phyloP scores from a whole-genome alignment of 2,329 filamentous ascomycete species.

The Penicillium sp. region DNA sequence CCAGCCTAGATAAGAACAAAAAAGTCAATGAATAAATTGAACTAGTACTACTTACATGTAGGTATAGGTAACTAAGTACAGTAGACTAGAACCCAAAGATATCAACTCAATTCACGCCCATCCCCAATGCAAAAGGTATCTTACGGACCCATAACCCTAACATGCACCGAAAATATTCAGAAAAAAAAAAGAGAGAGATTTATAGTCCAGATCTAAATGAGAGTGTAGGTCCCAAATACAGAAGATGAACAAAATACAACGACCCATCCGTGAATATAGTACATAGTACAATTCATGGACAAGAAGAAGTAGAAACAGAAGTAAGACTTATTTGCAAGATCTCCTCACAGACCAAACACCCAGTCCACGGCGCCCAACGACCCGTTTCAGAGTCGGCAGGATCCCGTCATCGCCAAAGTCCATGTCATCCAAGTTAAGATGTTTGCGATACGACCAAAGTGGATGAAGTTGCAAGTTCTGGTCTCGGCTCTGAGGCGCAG shows the following conservation, averaged over 20 bases:
- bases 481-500: slow-evolving; percentile 5
- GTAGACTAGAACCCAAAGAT: not conserved
- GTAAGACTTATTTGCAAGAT: slow-evolving; percentile 26
- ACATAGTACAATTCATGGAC: not conserved
- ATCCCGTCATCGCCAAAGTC: slow-evolving; percentile 53
- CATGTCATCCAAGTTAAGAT: slow-evolving; percentile 54
- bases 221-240: not conserved
- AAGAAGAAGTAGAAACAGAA: not conserved
- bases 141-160: not conserved
- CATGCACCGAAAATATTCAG: slow-evolving; percentile 9
- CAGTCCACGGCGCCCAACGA: slow-evolving; percentile 51
- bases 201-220: not conserved
- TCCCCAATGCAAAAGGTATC: slow-evolving; percentile 10
- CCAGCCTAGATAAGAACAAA: not conserved
- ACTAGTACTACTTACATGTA: not conserved
- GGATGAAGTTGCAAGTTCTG: slow-evolving; percentile 37
- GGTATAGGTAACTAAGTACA: not conserved
- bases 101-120: slow-evolving; percentile 6
- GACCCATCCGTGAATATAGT: not conserved
- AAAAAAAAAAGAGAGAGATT: slow-evolving; percentile 12
- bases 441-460: slow-evolving; percentile 47
- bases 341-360: slow-evolving; percentile 49
- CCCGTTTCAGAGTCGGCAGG: slow-evolving; percentile 44
- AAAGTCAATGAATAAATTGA: not conserved
- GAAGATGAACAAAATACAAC: not conserved